Evolutionary conservation across 306 rosid species (phyloP).

Genomic region (Potentilla sterilis): DNA sequence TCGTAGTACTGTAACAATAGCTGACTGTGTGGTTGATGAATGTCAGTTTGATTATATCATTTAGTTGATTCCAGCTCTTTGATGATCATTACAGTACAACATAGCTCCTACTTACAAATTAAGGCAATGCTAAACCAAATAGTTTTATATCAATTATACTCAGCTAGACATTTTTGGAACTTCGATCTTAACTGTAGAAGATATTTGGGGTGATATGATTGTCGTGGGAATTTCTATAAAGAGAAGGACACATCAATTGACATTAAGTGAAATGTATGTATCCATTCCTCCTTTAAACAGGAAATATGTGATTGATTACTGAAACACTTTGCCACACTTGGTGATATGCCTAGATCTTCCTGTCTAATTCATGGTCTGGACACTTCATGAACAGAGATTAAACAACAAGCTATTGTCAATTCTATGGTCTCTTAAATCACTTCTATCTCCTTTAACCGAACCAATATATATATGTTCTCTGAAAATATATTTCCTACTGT

Average conservation of each 20-base stretch:
- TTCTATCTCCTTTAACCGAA: neutral
- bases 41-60: too few relatives aligned
- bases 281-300: neutral
- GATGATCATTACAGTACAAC: neutral
- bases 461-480: neutral
- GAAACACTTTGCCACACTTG: neutral
- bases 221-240: neutral
- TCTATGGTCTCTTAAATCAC: neutral
- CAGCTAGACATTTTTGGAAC: neutral
- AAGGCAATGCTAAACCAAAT: too few relatives aligned
- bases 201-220: neutral
- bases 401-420: neutral
- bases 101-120: neutral
- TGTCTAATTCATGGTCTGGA: neutral
- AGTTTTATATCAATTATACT: too few relatives aligned
- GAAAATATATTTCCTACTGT: neutral
- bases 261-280: neutral
- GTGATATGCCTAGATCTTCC: neutral
- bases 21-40: neutral
- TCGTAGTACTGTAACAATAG: neutral
- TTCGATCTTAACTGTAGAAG: neutral
- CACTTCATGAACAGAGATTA: neutral
- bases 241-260: neutral
- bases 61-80: too few relatives aligned
- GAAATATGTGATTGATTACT: neutral